Evolutionary conservation across 768 basidiomycete species (phyloP).

Genomic region (Nevesoporus exiguus): DNA sequence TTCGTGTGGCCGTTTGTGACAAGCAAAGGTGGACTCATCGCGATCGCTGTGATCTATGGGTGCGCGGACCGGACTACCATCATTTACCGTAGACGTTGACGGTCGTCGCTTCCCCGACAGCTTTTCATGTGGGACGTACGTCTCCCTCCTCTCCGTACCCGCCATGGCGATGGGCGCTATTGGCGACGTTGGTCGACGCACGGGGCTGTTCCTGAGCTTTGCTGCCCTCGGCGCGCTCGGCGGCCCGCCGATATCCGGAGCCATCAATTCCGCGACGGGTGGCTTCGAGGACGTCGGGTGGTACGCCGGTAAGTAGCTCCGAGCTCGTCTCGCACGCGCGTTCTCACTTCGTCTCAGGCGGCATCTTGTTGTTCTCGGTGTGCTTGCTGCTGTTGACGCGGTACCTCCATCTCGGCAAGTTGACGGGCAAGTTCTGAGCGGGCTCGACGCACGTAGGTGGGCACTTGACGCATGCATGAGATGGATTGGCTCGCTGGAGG

Average conservation of each 20-base stretch:
- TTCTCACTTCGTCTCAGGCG: constrained; percentile 22
- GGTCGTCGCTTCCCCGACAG: constrained; percentile 28
- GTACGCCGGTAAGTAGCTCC: constrained; percentile 38
- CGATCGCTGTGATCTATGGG: constrained; percentile 63
- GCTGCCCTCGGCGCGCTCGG: constrained; percentile 58
- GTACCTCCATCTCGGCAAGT: constrained; percentile 36
- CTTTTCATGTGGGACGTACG: constrained; percentile 59
- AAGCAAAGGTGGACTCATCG: constrained; percentile 44
- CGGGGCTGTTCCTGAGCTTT: constrained; percentile 63
- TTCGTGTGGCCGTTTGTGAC: constrained; percentile 68
- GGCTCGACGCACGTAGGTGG: too few species aligned
- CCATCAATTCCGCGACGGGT: constrained; percentile 52
- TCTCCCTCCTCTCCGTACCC: constrained; percentile 53
- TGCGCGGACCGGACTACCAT: constrained; percentile 25
- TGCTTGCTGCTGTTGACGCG: constrained; percentile 39
- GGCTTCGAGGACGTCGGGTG: constrained; percentile 37
- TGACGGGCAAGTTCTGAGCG: constrained; percentile 41
- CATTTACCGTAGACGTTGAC: background rate
- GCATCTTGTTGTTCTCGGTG: constrained; percentile 39
- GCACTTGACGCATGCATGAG: too few species aligned
- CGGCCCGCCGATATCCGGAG: constrained; percentile 74
- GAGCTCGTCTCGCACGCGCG: background rate
- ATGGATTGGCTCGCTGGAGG: too few species aligned
- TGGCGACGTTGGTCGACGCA: constrained; percentile 59
- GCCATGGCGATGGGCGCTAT: constrained; percentile 58